Conservation (phyloP, 2,329 filamentous ascomycete genomes). For the Daldinia sp. region DNA sequence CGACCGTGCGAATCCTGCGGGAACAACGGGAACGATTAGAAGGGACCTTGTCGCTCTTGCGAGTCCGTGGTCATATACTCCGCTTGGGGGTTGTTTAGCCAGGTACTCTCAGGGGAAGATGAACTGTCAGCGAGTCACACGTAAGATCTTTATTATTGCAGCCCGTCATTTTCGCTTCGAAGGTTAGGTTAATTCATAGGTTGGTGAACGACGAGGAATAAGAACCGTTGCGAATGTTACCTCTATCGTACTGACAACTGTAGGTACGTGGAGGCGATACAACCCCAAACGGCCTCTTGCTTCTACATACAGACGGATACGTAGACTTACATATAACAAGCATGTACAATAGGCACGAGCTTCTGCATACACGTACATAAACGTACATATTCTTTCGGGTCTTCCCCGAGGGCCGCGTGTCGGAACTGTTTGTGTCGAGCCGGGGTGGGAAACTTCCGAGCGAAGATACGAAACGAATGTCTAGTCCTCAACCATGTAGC, state of each 20-base stretch:
- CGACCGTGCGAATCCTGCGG: slow-evolving; percentile 31
- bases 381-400: slow-evolving; percentile 18
- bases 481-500: slow-evolving; percentile 8
- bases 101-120: slow-evolving; percentile 20
- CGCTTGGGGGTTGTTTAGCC: slow-evolving; percentile 13
- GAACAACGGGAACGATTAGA: slow-evolving; percentile 18
- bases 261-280: slow-evolving; percentile 27
- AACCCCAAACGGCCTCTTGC: slow-evolving; percentile 31
- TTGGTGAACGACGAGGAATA: slow-evolving; percentile 21
- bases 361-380: background rate
- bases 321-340: slow-evolving; percentile 33
- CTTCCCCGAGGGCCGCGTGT: slow-evolving; percentile 39
- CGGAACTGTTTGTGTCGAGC: slow-evolving; percentile 22
- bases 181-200: slow-evolving; percentile 19
- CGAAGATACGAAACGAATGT: slow-evolving; percentile 8
- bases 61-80: slow-evolving; percentile 7
- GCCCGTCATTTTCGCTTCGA: slow-evolving; percentile 1
- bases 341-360: background rate
- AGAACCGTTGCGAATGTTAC: slow-evolving; percentile 6
- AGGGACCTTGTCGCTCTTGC: slow-evolving; percentile 2
- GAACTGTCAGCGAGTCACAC: slow-evolving; percentile 21
- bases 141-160: slow-evolving; percentile 37
- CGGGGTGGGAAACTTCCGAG: slow-evolving; percentile 33
- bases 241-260: slow-evolving; percentile 18
- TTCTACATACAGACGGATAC: slow-evolving; percentile 32